Evolutionary conservation across 2,329 filamentous ascomycete species (phyloP), one percentile per base, ranked within the genome.

Genomic region (Xylariaceae sp.): DNA sequence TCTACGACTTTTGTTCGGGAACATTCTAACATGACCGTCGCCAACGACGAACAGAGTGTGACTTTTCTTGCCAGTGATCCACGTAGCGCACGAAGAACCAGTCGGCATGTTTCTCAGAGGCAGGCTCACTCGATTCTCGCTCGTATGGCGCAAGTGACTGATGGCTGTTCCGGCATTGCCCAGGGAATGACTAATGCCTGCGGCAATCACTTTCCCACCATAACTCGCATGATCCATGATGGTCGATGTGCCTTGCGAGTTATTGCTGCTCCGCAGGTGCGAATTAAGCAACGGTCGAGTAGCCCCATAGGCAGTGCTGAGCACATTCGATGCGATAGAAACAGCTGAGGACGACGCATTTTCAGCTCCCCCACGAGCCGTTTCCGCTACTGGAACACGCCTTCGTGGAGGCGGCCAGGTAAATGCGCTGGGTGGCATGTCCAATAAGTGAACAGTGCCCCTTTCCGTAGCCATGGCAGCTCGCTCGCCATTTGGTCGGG

Each of bases 381-480:
- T 73, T 44, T 83, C 79, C 60, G 73, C 75, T 44, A 69, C 68
- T 55, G 74, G 76, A 61, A 73, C 74, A 60, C 80, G 78, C 56
- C 81, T 79, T 45, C 83, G 81, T 48, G 85, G 87, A 23, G 92
- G 90, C 47, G 92, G 92, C 92, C 92, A 96, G 65, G 89, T 86
- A 67, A 92, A 93, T 3, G 90, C 90, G 63, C 85, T 89, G 51
- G 85, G 81, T 7, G 92, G 91, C 73, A 97, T 84, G 65, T 96
- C 90, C 64, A 96, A 87, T 49, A 97, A 83, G 74, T 99, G 94
- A 9, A 97, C 87, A 7, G 94, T 99, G n/a, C 93, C 92, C 66
- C 92, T 89, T 69, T 96, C 91, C 0, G 94, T 97, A 30, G 97
- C 86, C 76, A 99, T 87, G 1, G 92, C 93, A 45, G 95, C 77